Conservation (phyloP, 1,139 yeast species). For the Debaryomycetaceae sp. region DNA sequence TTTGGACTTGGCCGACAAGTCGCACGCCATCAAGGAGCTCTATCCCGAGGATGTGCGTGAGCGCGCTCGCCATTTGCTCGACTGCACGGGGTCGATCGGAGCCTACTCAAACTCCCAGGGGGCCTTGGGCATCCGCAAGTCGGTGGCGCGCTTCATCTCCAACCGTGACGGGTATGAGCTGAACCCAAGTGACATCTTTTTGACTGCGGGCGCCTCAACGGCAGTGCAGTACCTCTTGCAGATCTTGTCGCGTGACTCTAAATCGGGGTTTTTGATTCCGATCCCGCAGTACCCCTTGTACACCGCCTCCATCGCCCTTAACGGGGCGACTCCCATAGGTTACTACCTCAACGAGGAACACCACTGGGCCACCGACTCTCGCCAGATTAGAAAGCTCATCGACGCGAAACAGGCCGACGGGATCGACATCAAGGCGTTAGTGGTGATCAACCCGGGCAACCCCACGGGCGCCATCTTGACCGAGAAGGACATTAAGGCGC, state of each 20-base stretch:
- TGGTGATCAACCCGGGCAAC: conserved; percentile 95
- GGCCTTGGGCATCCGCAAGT: conserved; percentile 60
- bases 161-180: conserved; percentile 54
- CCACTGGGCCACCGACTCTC: conserved; percentile 80
- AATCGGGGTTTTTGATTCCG: conserved; percentile 86
- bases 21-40: conserved; percentile 20
- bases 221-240: conserved; percentile 78
- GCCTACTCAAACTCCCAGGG: conserved; percentile 96
- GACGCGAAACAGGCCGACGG: conserved; percentile 49
- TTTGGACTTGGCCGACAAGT: conserved; percentile 29
- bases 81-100: conserved; percentile 76
- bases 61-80: conserved; percentile 61
- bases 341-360: conserved; percentile 77
- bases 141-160: conserved; percentile 76
- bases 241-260: conserved; percentile 59
- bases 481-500: conserved; percentile 60
- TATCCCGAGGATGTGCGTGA: conserved; percentile 70
- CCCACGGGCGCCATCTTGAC: conserved; percentile 88
- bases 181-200: conserved; percentile 65
- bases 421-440: conserved; percentile 70
- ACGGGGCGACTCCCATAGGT: conserved; percentile 79
- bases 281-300: conserved; percentile 97
- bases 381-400: conserved; percentile 57
- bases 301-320: conserved; percentile 85
- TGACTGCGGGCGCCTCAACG: conserved; percentile 91